These are phyloP conservation scores for Penicillium hordei DNA, from an alignment of 2,329 filamentous ascomycete species.

Conservation along the genomic window DNA sequence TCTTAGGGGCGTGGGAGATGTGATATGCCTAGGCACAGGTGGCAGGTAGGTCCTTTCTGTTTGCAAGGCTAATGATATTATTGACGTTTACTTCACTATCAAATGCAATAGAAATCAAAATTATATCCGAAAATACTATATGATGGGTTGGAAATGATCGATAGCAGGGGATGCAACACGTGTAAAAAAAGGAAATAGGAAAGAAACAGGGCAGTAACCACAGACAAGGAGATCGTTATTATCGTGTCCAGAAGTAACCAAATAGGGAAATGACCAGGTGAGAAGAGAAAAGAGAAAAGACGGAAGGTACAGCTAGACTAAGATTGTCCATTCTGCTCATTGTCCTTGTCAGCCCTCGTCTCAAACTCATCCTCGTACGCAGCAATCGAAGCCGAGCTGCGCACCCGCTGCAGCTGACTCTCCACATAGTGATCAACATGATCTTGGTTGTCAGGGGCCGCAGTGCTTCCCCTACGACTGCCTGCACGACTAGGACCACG, in stretches of 20 bases:
- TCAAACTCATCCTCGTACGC: slow-evolving; percentile 64
- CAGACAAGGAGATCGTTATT: background rate
- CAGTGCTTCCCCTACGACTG: slow-evolving; percentile 43
- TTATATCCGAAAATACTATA: slow-evolving; percentile 1
- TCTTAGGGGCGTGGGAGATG: background rate
- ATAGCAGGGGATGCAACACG: slow-evolving; percentile 3
- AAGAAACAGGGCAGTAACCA: background rate
- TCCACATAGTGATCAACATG: slow-evolving; percentile 80
- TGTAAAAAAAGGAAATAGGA: background rate
- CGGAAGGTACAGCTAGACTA: background rate
- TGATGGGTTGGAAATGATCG: background rate
- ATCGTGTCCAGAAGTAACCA: background rate
- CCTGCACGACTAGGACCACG: slow-evolving; percentile 18
- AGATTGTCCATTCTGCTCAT: slow-evolving; percentile 20
- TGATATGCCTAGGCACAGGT: background rate
- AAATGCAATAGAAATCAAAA: slow-evolving; percentile 1
- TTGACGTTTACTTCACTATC: background rate
- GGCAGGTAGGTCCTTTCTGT: background rate
- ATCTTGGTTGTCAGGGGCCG: slow-evolving; percentile 52
- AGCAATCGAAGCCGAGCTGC: slow-evolving; percentile 54
- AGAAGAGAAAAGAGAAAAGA: background rate
- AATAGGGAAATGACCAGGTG: background rate
- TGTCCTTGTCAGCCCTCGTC: slow-evolving; percentile 51
- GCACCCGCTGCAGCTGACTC: slow-evolving; percentile 74
- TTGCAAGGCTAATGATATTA: background rate